These are phyloP conservation scores for Aschersonia sp. DNA, from an alignment of 2,329 filamentous ascomycete genomes.

Conservation along the genomic window DNA sequence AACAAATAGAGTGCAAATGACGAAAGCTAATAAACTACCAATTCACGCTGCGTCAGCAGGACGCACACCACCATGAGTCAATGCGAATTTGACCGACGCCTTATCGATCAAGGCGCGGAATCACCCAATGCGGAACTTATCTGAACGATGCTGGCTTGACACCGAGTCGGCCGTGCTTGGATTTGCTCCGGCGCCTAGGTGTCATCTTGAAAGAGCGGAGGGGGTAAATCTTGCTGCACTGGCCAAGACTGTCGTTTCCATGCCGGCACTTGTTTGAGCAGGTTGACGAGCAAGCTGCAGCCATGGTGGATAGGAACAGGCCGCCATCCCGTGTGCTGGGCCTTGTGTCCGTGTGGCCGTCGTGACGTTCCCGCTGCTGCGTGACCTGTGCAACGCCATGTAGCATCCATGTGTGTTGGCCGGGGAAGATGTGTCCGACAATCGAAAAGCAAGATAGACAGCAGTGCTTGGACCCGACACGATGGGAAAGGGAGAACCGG, in stretches of 20 bases:
- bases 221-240: neutral
- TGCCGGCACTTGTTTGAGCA: neutral
- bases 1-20: neutral
- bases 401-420: neutral
- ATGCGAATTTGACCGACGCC: neutral
- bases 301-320: conserved; percentile 1
- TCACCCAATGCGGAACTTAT: neutral
- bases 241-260: neutral
- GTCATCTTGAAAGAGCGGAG: neutral
- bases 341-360: neutral
- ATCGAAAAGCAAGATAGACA: too few relatives aligned
- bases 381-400: conserved; percentile 2
- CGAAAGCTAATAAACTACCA: neutral
- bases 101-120: neutral
- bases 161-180: neutral
- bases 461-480: too few relatives aligned
- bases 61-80: neutral
- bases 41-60: neutral
- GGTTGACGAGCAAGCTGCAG: neutral
- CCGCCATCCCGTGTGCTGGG: conserved; percentile 4
- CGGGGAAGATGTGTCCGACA: neutral
- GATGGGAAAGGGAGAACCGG: too few relatives aligned
- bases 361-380: conserved; percentile 4
- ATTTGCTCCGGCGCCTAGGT: neutral
- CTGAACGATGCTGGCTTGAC: neutral